phyloP scores from a whole-genome alignment of 495 filamentous ascomycete species.

The Staphylotrichum tortipilum region DNA sequence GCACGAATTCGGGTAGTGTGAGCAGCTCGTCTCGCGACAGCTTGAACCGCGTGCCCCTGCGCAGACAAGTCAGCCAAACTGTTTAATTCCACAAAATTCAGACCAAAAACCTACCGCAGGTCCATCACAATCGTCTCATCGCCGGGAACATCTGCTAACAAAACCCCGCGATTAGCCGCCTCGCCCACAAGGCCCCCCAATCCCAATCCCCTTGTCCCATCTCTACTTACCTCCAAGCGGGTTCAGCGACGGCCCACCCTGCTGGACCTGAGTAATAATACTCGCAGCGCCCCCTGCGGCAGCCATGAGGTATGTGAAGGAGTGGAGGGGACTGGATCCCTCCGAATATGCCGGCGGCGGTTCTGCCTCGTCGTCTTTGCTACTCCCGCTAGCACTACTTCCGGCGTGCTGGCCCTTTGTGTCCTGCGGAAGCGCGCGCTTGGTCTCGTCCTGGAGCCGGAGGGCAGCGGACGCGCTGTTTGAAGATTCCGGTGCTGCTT shows the following conservation, averaged over 20 bases:
- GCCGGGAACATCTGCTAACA: conserved; percentile 75
- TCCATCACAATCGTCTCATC: conserved; percentile 96
- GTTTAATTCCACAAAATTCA: neutral
- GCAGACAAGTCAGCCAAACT: conserved; percentile 19
- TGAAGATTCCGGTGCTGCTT: conserved; percentile 33
- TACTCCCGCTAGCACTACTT: conserved; percentile 34
- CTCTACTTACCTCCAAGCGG: conserved; percentile 63
- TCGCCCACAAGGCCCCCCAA: conserved; percentile 1
- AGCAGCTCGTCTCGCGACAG: conserved; percentile 91
- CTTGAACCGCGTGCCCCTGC: conserved; percentile 82
- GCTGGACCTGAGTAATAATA: conserved; percentile 97
- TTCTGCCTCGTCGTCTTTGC: conserved; percentile 70
- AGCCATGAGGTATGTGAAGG: conserved; percentile 96
- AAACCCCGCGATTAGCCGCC: no score
- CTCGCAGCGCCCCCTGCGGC: conserved; percentile 92
- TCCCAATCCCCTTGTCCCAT: neutral
- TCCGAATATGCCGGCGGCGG: conserved; percentile 95
- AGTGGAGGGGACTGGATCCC: conserved; percentile 81
- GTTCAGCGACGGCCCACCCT: conserved; percentile 81
- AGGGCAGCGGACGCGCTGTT: conserved; percentile 20
- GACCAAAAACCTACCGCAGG: conserved; percentile 56
- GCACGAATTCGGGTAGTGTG: conserved; percentile 92
- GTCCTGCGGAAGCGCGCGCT: conserved; percentile 71
- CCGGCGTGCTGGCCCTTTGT: conserved; percentile 54
- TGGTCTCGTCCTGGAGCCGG: conserved; percentile 56